Conservation (phyloP, 1,284 basidiomycete genomes). For the Apiotrichum mycotoxinovorans region DNA sequence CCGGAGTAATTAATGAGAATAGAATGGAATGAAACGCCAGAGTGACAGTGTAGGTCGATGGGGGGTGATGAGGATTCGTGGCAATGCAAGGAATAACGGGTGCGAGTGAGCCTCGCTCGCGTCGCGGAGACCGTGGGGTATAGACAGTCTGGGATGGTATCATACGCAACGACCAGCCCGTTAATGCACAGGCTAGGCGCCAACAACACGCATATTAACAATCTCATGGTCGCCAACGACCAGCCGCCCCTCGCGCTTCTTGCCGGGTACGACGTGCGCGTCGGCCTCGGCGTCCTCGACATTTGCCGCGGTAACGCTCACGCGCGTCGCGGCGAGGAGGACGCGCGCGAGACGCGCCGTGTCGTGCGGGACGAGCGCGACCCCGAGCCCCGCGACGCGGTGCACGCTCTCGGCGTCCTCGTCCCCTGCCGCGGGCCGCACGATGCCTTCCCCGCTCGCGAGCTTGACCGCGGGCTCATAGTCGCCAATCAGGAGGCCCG, state of each 20-base stretch:
- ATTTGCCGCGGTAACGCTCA: not conserved
- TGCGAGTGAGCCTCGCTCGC: too few relatives aligned
- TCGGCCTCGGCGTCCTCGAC: not conserved
- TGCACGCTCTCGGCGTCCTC: slow-evolving; percentile 10
- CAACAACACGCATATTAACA: slow-evolving; percentile 15
- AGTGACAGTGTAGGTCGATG: too few relatives aligned
- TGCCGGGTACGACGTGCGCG: not conserved
- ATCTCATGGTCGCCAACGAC: slow-evolving; percentile 13
- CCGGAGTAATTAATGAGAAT: too few relatives aligned
- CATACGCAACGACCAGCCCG: too few relatives aligned
- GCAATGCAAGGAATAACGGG: too few relatives aligned
- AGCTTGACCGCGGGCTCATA: not conserved
- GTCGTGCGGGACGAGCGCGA: slow-evolving; percentile 31
- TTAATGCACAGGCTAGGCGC: too few relatives aligned
- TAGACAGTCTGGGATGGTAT: too few relatives aligned
- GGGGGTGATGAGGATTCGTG: too few relatives aligned
- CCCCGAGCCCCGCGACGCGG: slow-evolving; percentile 22
- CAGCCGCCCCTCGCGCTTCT: slow-evolving; percentile 7
- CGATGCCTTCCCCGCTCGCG: slow-evolving; percentile 9
- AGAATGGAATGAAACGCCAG: too few relatives aligned
- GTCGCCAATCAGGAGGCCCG: slow-evolving; percentile 67
- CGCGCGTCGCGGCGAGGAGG: not conserved
- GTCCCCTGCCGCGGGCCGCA: slow-evolving; percentile 38
- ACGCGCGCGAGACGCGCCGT: slow-evolving; percentile 22
- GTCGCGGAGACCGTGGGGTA: too few relatives aligned